Conservation (phyloP, 1,284 basidiomycete species). For the Ceratobasidium papillatum region DNA sequence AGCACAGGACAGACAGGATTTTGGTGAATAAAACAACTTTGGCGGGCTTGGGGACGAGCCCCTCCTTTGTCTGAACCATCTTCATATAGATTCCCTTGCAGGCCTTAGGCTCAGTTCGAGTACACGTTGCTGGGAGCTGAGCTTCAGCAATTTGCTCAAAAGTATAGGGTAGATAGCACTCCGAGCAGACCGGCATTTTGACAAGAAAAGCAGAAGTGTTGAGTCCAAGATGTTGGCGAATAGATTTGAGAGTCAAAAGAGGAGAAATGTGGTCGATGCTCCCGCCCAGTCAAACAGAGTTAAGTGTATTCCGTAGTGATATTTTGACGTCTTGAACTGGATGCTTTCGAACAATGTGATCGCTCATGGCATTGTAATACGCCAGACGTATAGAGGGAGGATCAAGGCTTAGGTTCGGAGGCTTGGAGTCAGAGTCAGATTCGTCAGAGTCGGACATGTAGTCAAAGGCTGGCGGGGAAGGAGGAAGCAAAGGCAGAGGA, state of each 20-base stretch:
- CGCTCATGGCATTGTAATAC: conserved; percentile 12
- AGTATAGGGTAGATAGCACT: conserved; percentile 14
- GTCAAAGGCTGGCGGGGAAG: too few relatives aligned
- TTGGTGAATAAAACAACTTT: background rate
- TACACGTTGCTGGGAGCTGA: background rate
- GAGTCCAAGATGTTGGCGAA: conserved; percentile 1
- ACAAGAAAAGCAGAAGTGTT: background rate
- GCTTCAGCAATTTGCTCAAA: background rate
- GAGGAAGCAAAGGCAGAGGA: too few relatives aligned
- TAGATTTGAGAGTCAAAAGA: background rate
- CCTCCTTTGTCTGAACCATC: background rate
- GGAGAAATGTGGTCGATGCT: conserved; percentile 5
- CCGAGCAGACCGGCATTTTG: background rate
- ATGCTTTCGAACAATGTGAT: conserved; percentile 10
- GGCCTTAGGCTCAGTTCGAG: background rate
- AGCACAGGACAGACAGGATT: background rate
- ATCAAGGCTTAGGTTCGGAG: background rate
- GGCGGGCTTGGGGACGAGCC: background rate
- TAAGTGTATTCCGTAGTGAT: background rate
- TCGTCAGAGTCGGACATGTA: conserved; percentile 22
- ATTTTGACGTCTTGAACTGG: background rate
- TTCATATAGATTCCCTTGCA: conserved; percentile 7
- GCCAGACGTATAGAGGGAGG: background rate
- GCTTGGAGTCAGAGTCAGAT: background rate
- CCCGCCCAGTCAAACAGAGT: background rate